Conservation (phyloP, 148 eudicot species). For the Amaranthus hypochondriacus region DNA sequence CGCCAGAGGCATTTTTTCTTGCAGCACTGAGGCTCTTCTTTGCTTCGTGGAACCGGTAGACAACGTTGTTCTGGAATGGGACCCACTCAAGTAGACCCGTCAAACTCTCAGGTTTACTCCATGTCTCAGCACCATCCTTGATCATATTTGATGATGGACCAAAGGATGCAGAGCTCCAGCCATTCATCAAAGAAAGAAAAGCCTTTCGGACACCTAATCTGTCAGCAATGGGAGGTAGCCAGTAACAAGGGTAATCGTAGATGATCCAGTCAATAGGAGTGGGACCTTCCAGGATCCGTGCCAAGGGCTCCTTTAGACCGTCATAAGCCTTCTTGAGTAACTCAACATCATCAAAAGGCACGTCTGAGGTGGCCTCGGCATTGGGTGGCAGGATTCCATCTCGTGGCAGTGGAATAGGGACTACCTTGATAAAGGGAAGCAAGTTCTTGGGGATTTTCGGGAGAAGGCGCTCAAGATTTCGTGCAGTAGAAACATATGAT, state of each 20-base stretch:
- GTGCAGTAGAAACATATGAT: conserved; percentile 26
- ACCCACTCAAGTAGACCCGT: conserved; percentile 33
- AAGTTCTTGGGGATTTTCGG: conserved; percentile 22
- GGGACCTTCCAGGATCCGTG: conserved; percentile 14
- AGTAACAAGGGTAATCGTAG: conserved; percentile 28
- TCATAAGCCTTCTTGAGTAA: conserved; percentile 40
- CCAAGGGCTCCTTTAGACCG: conserved; percentile 16
- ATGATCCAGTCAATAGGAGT: conserved; percentile 36
- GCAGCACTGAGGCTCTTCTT: conserved; percentile 11
- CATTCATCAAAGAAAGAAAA: conserved; percentile 25
- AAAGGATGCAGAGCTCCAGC: conserved; percentile 13
- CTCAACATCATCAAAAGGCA: conserved; percentile 26
- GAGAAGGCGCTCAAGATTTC: conserved; percentile 35
- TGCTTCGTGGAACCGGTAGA: conserved; percentile 23
- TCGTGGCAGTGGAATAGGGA: conserved; percentile 24
- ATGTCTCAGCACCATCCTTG: conserved; percentile 1
- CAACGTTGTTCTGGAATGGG: conserved; percentile 21
- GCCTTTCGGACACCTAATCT: conserved; percentile 14
- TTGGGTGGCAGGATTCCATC: conserved; percentile 21
- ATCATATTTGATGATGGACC: conserved; percentile 24
- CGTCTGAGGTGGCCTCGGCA: conserved; percentile 40
- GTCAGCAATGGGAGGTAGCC: conserved; percentile 36
- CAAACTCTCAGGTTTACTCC: conserved; percentile 27
- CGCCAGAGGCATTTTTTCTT: conserved; percentile 13
- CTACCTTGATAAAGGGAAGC: conserved; percentile 11